Base-by-base conservation (phyloP, 179 eudicot species). In the Monotropa hypopitys region DNA sequence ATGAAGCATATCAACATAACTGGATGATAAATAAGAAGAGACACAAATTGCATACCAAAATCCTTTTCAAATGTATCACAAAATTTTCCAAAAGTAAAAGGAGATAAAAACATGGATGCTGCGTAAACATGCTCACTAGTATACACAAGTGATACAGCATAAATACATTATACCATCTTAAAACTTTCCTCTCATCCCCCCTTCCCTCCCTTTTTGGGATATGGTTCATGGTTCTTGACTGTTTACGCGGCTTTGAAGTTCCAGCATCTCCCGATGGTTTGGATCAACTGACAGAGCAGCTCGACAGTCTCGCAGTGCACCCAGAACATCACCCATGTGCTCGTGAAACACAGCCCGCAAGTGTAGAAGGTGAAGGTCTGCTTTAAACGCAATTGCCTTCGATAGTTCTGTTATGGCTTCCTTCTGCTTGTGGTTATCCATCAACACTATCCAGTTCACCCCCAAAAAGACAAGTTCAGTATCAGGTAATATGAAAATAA, bases 281-380 rank as follows among this genome's bases (percentile, higher is more conserved):
- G 99, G 99, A 76, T 95, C 97, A 28, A 95, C 97, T 1, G 97
- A 93, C 61, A 95, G 97, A 43, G 99, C 97, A 61, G 97, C 97
- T 33, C 97, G 85, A 73, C 97, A 95, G 77, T 95, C 99, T 20
- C 97, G 84, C 23, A 93, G 80, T 12, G 99, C 97, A 4, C 93
- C 97, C 80, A 85, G 75, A 66, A 90, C 97, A 66, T 95, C 91
- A 0, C 97, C 99, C 2, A 90, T 86, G 82, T 92, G 93, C 88
- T 95, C 97, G 51, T 95, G 97, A 49, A 95, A 95, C 11, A 97
- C 99, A 23, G 99, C 99, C 16, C 97, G 80, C 4, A 95, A 79
- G 80, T 95, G 99, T 21, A 95, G 89, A 69, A 95, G 91, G 77
- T 95, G 92, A 33, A 95, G 92, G 80, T 95, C 97, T 16, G 97